These are phyloP conservation scores for Trichophyton benhamiae DNA, from an alignment of 2,329 filamentous ascomycete genomes.

Conservation along the genomic window DNA sequence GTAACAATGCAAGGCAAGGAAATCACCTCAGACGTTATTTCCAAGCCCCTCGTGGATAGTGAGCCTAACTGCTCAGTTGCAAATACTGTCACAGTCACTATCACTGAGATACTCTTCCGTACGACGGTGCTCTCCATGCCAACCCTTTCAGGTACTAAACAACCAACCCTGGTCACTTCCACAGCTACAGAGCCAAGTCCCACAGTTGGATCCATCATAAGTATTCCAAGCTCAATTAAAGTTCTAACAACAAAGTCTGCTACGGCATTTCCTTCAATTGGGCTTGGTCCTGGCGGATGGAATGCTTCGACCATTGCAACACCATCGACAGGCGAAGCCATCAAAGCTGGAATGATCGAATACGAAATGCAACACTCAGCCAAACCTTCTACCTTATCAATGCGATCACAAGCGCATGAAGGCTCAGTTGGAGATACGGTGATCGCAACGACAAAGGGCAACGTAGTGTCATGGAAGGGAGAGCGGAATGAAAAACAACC, in stretches of 20 bases:
- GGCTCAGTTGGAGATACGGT: conserved; percentile 7
- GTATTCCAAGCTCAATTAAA: not conserved
- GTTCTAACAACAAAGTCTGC: not conserved
- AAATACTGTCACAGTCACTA: not conserved
- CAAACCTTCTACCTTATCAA: not conserved
- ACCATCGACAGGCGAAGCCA: not conserved
- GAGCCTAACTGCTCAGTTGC: not conserved
- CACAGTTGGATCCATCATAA: not conserved
- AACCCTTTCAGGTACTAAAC: not conserved
- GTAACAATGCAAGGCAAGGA: too few species aligned
- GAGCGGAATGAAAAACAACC: not conserved
- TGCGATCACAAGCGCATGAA: not conserved
- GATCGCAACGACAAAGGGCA: conserved; percentile 5
- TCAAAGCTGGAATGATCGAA: not conserved
- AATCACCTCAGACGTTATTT: not conserved
- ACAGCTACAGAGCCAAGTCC: not conserved
- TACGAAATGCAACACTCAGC: not conserved
- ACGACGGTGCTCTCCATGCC: not conserved
- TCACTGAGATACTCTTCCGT: not conserved
- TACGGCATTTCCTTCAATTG: not conserved
- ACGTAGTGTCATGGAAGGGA: conserved; percentile 8
- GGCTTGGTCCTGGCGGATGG: not conserved
- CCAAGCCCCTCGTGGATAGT: not conserved
- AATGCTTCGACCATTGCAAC: not conserved
- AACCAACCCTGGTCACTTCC: not conserved